Base-by-base conservation (phyloP, 1,284 basidiomycete species). In the Puccinia coronata region DNA sequence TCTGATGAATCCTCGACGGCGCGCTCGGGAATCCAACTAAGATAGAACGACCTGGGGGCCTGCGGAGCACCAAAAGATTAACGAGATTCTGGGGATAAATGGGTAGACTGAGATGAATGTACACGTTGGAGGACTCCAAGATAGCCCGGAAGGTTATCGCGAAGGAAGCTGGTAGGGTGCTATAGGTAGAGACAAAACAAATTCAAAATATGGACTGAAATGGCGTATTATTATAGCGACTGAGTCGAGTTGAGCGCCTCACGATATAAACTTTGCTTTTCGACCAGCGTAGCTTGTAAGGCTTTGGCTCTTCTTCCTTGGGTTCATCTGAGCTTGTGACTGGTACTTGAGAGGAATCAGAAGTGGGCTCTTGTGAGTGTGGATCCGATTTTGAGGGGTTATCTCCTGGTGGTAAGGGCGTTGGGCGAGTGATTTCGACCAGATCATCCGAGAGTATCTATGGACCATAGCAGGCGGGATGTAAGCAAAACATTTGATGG, bases 141-240 rank as follows among this genome's bases (percentile, higher is more conserved):
- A 86, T 96, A 97, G 3, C 96, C 96, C 4, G 94, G 91, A 41
- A 98, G 93, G 86, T 98, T 97, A 87, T 98, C 96, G 84, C 92
- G 90, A 2, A 92, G 89, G 85, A 95, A 96, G 1, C 93, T 91
- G 0, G 95, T 96, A 0, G 96, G 96, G 84, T 98, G 95, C 77
- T 80, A 41, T 28, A 71, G n/a, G 31, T 2, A 12, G 11, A 23
- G n/a, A 1, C 12, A 65, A 57, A 36, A 20, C 51, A 74, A 74
- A 57, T 65, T 77, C 49, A 47, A 53, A 34, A 23, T 55, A 9
- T n/a, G 34, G 47, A n/a, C 6, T 11, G 28, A 59, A 39, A 9
- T 79, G 11, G 4, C 47, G 28, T 14, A 61, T 61, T 43, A n/a
- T n/a, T n/a, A n/a, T n/a, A 20, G 55, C 25, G 28, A 80, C 49